Percentiles rank a stretch among this genome's conserved stretches.
phyloP scores from a whole-genome alignment of 495 filamentous ascomycete species.

The Xylaria nigripes region DNA sequence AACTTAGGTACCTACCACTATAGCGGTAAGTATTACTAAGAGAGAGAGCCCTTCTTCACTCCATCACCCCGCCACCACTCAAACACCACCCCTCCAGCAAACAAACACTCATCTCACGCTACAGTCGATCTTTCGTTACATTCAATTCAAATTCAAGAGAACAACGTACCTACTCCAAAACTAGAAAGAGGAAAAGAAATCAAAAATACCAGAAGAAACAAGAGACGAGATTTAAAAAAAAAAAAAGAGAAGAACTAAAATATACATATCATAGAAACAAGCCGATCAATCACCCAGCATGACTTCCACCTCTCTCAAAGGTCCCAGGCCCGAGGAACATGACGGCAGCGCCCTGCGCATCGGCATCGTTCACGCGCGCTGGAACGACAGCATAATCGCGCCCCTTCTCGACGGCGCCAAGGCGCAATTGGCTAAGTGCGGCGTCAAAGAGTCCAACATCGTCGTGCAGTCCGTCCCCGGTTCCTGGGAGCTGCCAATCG shows the following conservation, averaged over 20 bases:
- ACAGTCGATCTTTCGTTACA: too few species aligned
- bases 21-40: too few species aligned
- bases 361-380: constrained; percentile 90
- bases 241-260: not conserved
- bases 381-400: constrained; percentile 75
- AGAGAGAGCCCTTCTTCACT: not conserved
- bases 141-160: too few species aligned
- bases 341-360: constrained; percentile 77
- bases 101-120: too few species aligned
- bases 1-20: too few species aligned
- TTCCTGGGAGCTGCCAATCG: constrained; percentile 85
- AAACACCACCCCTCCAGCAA: not conserved
- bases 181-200: too few species aligned
- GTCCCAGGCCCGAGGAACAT: constrained; percentile 38
- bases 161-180: too few species aligned
- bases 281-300: not conserved
- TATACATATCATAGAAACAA: not conserved
- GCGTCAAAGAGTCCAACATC: constrained; percentile 83
- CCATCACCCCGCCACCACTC: constrained; percentile 8
- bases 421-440: constrained; percentile 47
- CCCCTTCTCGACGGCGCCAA: constrained; percentile 63
- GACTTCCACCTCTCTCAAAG: constrained; percentile 30
- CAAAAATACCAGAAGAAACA: too few species aligned
- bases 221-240: not conserved
- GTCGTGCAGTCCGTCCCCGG: constrained; percentile 83